Conservation (phyloP, 495 filamentous ascomycete species). For the Penicillium bovifimosum region DNA sequence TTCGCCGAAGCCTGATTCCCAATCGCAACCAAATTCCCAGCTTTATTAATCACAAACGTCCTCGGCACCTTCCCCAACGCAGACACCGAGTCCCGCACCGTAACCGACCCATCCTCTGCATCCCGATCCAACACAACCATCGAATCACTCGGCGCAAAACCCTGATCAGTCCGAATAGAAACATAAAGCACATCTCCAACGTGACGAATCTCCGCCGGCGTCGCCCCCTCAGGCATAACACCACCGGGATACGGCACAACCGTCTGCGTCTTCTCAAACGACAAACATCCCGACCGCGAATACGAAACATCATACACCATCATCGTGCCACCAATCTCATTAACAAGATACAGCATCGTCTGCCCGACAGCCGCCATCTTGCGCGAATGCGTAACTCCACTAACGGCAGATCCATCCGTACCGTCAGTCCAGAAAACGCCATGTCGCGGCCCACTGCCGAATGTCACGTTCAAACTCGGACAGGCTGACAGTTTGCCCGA, state of each 20-base stretch:
- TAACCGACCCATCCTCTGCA: conserved; percentile 42
- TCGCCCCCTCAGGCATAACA: conserved; percentile 28
- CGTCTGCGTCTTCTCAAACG: conserved; percentile 35
- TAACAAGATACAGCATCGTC: conserved; percentile 54
- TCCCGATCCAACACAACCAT: conserved; percentile 30
- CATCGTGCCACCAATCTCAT: conserved; percentile 57
- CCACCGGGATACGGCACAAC: conserved; percentile 26
- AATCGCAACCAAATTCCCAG: conserved; percentile 55
- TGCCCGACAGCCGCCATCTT: conserved; percentile 21
- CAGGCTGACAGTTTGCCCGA: conserved; percentile 28
- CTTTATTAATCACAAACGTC: conserved; percentile 60
- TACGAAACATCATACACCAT: conserved; percentile 56
- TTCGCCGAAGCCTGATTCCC: conserved; percentile 55
- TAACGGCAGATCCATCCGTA: not conserved
- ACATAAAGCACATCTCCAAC: conserved; percentile 30
- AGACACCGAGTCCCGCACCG: conserved; percentile 44
- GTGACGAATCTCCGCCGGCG: conserved; percentile 34
- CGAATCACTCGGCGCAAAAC: conserved; percentile 30
- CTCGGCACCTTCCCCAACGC: conserved; percentile 57
- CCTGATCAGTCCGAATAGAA: conserved; percentile 40
- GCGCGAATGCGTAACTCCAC: conserved; percentile 10
- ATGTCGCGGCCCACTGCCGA: conserved; percentile 64
- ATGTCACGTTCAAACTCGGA: conserved; percentile 24
- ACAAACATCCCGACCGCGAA: conserved; percentile 31
- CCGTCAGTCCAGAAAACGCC: conserved; percentile 48